Evolutionary conservation across 192 early-diverging fungal species (phyloP).

Genomic region (Mortierella antarctica): DNA sequence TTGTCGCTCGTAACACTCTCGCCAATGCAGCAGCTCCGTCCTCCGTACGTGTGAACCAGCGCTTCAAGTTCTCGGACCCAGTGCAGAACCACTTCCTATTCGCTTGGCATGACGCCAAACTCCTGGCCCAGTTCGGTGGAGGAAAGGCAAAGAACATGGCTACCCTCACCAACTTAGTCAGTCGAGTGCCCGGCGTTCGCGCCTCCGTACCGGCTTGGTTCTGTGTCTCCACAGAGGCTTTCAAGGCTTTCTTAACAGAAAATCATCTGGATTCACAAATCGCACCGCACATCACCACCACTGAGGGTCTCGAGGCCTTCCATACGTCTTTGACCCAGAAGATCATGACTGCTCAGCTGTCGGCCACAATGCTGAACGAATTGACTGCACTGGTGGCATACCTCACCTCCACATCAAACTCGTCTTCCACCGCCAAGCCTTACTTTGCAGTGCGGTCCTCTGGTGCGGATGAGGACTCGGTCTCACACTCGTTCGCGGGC

Average conservation of each 20-base stretch:
- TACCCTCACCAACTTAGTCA: conserved; percentile 41
- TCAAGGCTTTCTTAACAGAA: conserved; percentile 43
- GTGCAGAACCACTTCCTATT: conserved; percentile 46
- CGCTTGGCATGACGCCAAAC: conserved; percentile 22
- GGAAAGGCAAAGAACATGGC: conserved; percentile 55
- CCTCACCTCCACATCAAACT: conserved; percentile 19
- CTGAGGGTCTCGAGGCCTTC: conserved; percentile 44
- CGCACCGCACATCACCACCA: conserved; percentile 19
- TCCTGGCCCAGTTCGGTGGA: conserved; percentile 36
- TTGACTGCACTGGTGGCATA: conserved; percentile 28
- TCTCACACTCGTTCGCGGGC: conserved; percentile 63
- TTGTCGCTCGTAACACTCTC: conserved; percentile 16
- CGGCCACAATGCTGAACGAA: conserved; percentile 22
- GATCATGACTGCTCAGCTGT: conserved; percentile 37
- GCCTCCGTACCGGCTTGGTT: conserved; percentile 52
- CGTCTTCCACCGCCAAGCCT: conserved; percentile 5
- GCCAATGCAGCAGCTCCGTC: conserved; percentile 10
- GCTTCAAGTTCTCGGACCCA: conserved; percentile 31
- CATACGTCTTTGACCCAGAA: conserved; percentile 35
- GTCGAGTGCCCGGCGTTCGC: conserved; percentile 22
- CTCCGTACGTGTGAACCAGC: background rate
- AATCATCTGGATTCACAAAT: conserved; percentile 42
- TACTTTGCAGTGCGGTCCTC: conserved; percentile 58
- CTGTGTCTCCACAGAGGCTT: conserved; percentile 49
- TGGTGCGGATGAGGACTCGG: conserved; percentile 64